phyloP scores from a whole-genome alignment of 805 yeast genomes.

The Wickerhamomyces canadensis region DNA sequence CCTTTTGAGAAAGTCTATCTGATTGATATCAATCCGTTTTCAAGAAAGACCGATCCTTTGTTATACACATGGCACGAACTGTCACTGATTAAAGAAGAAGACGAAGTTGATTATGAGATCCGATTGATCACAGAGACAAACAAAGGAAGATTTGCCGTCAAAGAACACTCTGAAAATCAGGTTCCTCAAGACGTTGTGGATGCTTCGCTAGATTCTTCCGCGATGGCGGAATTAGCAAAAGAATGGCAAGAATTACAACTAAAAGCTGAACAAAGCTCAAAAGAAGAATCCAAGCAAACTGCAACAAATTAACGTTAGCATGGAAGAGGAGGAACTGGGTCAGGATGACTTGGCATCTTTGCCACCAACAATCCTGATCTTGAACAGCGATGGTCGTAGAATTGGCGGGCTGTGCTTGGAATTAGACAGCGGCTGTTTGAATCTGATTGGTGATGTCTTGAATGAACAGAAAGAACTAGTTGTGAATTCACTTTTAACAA shows the following conservation, averaged over 20 bases:
- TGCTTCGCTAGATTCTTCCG: slow-evolving; percentile 63
- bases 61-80: slow-evolving; percentile 85
- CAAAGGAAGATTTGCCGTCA: slow-evolving; percentile 68
- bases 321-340: neutral
- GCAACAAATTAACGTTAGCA: neutral
- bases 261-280: slow-evolving; percentile 11
- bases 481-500: slow-evolving; percentile 1
- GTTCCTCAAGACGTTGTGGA: slow-evolving; percentile 91
- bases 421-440: slow-evolving; percentile 3
- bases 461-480: neutral
- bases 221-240: slow-evolving; percentile 63
- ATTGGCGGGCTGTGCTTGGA: slow-evolving; percentile 8
- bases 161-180: slow-evolving; percentile 83
- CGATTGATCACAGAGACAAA: slow-evolving; percentile 67
- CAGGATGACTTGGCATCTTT: neutral
- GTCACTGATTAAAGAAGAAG: slow-evolving; percentile 25
- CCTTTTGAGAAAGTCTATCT: slow-evolving; percentile 62
- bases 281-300: neutral
- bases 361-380: neutral
- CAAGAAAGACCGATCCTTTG: slow-evolving; percentile 70
- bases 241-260: slow-evolving; percentile 46
- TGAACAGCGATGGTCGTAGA: slow-evolving; percentile 9
- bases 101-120: slow-evolving; percentile 40
- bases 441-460: slow-evolving; percentile 3
- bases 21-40: slow-evolving; percentile 84